phyloP scores from a whole-genome alignment of 495 filamentous ascomycete species.

The Hypoxylon crocopeplum region DNA sequence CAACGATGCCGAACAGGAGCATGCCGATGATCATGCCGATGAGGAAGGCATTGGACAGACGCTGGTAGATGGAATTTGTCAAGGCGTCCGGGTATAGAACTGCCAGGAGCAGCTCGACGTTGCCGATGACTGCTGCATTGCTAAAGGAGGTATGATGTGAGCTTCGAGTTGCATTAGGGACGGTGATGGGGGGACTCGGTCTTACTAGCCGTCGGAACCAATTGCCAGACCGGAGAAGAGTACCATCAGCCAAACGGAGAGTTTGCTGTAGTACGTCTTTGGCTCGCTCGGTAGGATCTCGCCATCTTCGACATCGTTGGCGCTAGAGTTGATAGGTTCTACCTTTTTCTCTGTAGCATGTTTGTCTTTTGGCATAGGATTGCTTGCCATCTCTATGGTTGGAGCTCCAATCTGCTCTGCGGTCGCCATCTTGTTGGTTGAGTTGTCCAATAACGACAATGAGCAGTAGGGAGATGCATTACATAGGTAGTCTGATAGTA shows the following conservation, averaged over 20 bases:
- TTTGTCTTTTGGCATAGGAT: not conserved
- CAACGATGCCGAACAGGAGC: not conserved
- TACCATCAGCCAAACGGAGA: not conserved
- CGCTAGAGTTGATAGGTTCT: not conserved
- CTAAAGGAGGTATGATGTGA: not conserved
- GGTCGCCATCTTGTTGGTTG: not conserved
- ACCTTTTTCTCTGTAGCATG: not conserved
- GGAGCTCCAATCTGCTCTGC: not conserved
- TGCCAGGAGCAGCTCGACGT: not conserved
- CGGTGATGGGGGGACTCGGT: not conserved
- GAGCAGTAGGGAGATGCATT: not conserved
- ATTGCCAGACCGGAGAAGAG: not conserved
- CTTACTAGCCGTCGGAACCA: not conserved
- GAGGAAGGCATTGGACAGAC: not conserved
- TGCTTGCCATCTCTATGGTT: not conserved
- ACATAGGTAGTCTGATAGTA: too few species aligned
- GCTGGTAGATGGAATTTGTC: not conserved
- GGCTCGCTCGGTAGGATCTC: not conserved
- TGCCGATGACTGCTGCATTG: not conserved
- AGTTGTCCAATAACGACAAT: not conserved
- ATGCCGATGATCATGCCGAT: not conserved
- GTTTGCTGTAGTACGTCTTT: not conserved
- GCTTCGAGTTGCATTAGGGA: not conserved
- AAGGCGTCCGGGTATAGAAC: not conserved
- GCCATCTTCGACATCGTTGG: not conserved